Evolutionary conservation across 208 protist genomes (phyloP).

Genomic region (Eutreptiella sp.): DNA sequence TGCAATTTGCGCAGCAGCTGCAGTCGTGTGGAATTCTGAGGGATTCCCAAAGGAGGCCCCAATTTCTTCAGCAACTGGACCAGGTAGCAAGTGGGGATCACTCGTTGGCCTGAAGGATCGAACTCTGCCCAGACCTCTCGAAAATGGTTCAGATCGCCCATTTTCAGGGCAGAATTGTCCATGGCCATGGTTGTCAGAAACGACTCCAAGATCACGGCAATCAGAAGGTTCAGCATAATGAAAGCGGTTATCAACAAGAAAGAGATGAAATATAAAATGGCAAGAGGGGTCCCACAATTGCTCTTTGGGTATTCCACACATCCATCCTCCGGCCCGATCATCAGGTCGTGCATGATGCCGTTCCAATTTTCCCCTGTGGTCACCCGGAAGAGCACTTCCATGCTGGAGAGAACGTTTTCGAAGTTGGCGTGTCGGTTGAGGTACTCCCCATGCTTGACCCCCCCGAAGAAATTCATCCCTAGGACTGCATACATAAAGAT

Average conservation of each 20-base stretch:
- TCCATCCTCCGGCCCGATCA: background rate
- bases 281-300: slow-evolving; percentile 16
- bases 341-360: slow-evolving; percentile 23
- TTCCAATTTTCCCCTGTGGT: slow-evolving; percentile 32
- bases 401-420: slow-evolving; percentile 11
- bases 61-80: slow-evolving; percentile 8
- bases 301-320: no score
- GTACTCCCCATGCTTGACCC: slow-evolving; percentile 28
- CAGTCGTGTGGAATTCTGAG: background rate
- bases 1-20: slow-evolving; percentile 44
- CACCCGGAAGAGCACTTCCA: slow-evolving; percentile 28
- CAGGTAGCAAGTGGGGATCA: slow-evolving; percentile 16
- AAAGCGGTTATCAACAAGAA: slow-evolving; percentile 27
- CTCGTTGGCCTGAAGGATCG: slow-evolving; percentile 15
- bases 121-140: slow-evolving; percentile 29
- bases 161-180: slow-evolving; percentile 51
- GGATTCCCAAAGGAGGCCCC: slow-evolving; percentile 22
- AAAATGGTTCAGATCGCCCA: slow-evolving; percentile 57
- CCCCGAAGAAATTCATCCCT: slow-evolving; percentile 27
- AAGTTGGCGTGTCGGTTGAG: slow-evolving; percentile 29
- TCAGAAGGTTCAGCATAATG: slow-evolving; percentile 27
- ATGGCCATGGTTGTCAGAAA: slow-evolving; percentile 51
- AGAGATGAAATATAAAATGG: slow-evolving; percentile 29
- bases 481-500: slow-evolving; percentile 34
- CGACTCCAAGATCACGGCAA: slow-evolving; percentile 32